Conservation (phyloP, 257 asterid genomes). For the Solanum peruvianum region DNA sequence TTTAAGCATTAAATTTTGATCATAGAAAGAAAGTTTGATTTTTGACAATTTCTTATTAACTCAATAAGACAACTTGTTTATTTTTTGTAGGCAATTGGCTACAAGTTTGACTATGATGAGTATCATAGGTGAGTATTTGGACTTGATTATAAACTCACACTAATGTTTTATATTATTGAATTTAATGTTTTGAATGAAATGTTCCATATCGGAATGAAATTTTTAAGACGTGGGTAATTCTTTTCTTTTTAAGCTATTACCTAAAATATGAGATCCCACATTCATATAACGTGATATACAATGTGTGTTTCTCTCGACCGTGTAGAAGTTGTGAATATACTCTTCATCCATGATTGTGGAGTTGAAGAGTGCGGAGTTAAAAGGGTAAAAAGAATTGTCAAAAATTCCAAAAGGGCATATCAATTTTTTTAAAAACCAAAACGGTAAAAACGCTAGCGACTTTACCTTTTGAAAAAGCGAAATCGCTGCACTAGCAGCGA, state of each 20-base stretch:
- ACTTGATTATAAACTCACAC: neutral
- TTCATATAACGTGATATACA: neutral
- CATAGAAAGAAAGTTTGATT: neutral
- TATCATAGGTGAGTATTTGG: slow-evolving; percentile 47
- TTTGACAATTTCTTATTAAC: neutral
- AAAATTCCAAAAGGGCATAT: too few species aligned
- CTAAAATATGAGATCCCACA: neutral
- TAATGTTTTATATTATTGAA: neutral
- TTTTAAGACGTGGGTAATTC: neutral
- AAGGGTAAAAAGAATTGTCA: too few species aligned
- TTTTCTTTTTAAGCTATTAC: neutral
- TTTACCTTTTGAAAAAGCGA: too few species aligned
- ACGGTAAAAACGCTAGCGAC: too few species aligned
- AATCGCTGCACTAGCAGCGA: too few species aligned
- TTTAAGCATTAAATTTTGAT: neutral
- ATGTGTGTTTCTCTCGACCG: neutral
- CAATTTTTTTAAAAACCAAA: too few species aligned
- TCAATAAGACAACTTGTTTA: neutral
- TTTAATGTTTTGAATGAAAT: neutral
- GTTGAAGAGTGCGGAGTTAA: too few species aligned
- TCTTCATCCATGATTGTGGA: neutral
- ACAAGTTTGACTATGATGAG: slow-evolving; percentile 87
- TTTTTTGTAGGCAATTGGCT: slow-evolving; percentile 78
- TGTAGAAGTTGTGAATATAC: too few species aligned
- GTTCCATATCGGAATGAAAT: too few species aligned